Evolutionary conservation across 2,329 filamentous ascomycete species (phyloP).

Genomic region (Colletotrichum viniferum): DNA sequence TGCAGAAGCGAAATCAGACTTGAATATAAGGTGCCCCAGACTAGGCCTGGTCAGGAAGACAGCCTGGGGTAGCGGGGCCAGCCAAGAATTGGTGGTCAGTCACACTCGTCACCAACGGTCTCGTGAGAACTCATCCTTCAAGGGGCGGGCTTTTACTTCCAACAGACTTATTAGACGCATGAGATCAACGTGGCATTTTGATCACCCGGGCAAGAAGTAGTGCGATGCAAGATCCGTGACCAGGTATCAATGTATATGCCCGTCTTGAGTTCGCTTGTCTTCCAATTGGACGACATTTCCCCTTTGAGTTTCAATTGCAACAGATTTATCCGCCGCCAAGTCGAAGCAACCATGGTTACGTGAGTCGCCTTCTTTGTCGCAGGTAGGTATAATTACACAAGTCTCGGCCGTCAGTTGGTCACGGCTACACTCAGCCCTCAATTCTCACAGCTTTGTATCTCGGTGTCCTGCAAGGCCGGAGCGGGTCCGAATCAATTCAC

Average conservation of each 20-base stretch:
- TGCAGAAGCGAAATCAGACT: not conserved
- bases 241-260: not conserved
- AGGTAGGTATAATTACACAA: no score
- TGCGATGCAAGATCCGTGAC: not conserved
- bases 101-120: not conserved
- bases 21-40: not conserved
- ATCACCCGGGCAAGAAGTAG: not conserved
- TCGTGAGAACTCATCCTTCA: not conserved
- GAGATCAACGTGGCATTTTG: not conserved
- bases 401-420: no score
- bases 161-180: not conserved
- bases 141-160: not conserved
- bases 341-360: no score
- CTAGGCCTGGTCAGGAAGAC: not conserved
- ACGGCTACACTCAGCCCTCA: no score
- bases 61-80: not conserved
- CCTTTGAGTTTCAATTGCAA: no score
- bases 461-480: no score
- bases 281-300: no score
- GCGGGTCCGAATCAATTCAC: accelerated
- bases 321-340: no score
- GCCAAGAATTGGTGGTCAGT: not conserved
- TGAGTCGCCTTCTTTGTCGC: no score
- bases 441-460: no score
- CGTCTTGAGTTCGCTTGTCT: no score